These are phyloP conservation scores for Candida dubliniensis DNA, from an alignment of 1,139 yeast genomes.

Conservation along the genomic window DNA sequence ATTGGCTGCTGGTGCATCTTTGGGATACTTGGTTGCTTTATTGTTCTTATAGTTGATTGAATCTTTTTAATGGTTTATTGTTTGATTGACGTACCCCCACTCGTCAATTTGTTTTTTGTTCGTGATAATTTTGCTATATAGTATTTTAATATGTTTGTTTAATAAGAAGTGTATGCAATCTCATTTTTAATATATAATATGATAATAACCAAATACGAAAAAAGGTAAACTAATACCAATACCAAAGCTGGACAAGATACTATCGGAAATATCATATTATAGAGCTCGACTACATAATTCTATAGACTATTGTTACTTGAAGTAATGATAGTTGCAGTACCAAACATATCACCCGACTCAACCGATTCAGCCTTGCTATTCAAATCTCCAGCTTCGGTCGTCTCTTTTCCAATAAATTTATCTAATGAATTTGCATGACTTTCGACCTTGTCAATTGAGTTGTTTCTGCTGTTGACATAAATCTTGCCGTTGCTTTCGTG, in stretches of 20 bases:
- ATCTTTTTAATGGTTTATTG: background rate
- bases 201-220: background rate
- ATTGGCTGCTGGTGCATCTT: constrained; percentile 11
- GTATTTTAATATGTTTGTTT: background rate
- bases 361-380: constrained; percentile 14
- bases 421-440: constrained; percentile 11
- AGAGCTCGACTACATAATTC: background rate
- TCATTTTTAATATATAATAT: background rate
- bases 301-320: constrained; percentile 11
- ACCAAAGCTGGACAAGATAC: no score
- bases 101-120: background rate
- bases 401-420: constrained; percentile 6
- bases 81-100: background rate
- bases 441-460: constrained; percentile 9
- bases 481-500: constrained; percentile 9
- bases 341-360: constrained; percentile 11
- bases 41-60: constrained; percentile 3
- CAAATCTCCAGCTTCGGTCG: constrained; percentile 7
- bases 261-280: no score
- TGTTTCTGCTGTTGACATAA: constrained; percentile 8
- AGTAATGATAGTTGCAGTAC: constrained; percentile 4
- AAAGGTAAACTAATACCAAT: background rate
- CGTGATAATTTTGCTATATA: background rate
- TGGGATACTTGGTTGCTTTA: constrained; percentile 11
- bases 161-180: background rate